Evolutionary conservation across 805 yeast genomes (phyloP), one percentile per base, ranked within the genome.

Genomic region (Monosporozyma servazzii): DNA sequence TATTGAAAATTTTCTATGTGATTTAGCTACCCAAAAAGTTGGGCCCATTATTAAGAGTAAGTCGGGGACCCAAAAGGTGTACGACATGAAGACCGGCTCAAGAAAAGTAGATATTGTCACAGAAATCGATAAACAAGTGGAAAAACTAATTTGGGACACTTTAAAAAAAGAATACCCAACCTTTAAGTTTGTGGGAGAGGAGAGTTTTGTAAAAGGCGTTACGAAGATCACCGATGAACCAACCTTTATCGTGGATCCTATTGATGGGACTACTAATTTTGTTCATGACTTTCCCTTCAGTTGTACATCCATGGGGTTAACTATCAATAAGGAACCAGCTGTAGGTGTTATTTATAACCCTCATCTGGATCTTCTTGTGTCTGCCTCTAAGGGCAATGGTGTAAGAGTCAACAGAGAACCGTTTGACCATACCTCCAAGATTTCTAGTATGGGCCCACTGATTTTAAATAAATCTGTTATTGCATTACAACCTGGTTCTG

Each of bases 401-500:
- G 74, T 84, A 0, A 78, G 58, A 56, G 60, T 80, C 30, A 81
- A 80, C 56, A 77, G 72, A 10, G 62, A 69, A 53, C 59, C 54
- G 43, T 69, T 77, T 48, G 68, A 66, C 56, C 85, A 84, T 48
- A 95, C 86, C 62, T 73, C 80, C 25, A 71, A 88, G 54, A 79
- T 88, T 11, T 74, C 83, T 10, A 70, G 95, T 57, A 74, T 89
- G 61, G 82, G 90, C 33, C 96, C 93, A 60, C 86, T 91, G 64
- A 84, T 95, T 0, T 79, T 91, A 51, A 78, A 91, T 60, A 76
- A 96, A 62, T 85, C 96, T 1, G 84, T 85, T 54, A 95, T 91
- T 30, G 98, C 93, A 64, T 75, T 90, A 48, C 98, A 91, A 64
- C 80, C 87, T 49, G 74, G 93, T 47, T 90, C 97, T 67, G 88